These are phyloP conservation scores for Cutaneotrichosporon sp. DNA, from an alignment of 1,284 basidiomycete genomes.

Conservation along the genomic window DNA sequence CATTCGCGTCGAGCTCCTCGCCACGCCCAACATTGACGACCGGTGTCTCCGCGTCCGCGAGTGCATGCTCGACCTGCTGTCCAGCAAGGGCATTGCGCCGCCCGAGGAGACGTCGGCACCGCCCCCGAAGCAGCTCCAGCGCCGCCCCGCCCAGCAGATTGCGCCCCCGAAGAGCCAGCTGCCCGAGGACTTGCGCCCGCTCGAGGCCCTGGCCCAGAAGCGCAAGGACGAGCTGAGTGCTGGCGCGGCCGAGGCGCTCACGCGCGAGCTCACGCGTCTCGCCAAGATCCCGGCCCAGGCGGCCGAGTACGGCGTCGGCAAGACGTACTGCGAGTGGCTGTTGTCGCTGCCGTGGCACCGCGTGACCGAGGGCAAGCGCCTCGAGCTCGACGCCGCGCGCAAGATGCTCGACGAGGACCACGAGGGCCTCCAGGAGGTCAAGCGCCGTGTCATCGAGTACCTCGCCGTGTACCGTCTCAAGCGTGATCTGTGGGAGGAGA, in stretches of 20 bases:
- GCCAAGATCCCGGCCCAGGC: slow-evolving; percentile 45
- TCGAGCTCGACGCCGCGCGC: slow-evolving; percentile 40
- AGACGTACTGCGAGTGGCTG: slow-evolving; percentile 50
- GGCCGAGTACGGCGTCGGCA: slow-evolving; percentile 47
- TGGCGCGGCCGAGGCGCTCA: slow-evolving; percentile 32
- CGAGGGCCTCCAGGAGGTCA: slow-evolving; percentile 49
- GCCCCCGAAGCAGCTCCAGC: slow-evolving; percentile 6
- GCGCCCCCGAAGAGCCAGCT: slow-evolving; percentile 20
- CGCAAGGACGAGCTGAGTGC: slow-evolving; percentile 33
- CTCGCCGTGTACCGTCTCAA: slow-evolving; percentile 50
- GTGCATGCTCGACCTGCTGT: slow-evolving; percentile 30
- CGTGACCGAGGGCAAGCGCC: slow-evolving; percentile 33
- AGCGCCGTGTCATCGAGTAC: slow-evolving; percentile 49
- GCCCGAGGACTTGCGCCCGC: slow-evolving; percentile 44
- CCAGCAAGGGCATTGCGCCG: slow-evolving; percentile 26
- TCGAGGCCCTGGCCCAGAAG: slow-evolving; percentile 26
- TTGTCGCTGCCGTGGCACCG: slow-evolving; percentile 46
- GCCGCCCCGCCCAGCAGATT: slow-evolving; percentile 5
- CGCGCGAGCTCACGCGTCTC: slow-evolving; percentile 38
- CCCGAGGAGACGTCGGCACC: slow-evolving; percentile 19
- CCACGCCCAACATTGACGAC: slow-evolving; percentile 36
- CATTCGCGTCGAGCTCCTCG: slow-evolving; percentile 39
- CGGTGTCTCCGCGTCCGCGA: slow-evolving; percentile 33
- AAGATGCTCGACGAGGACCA: slow-evolving; percentile 45
- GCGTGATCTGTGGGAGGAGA: slow-evolving; percentile 42